Conservation (phyloP, 306 rosid species). For the Dryas octopetala region DNA sequence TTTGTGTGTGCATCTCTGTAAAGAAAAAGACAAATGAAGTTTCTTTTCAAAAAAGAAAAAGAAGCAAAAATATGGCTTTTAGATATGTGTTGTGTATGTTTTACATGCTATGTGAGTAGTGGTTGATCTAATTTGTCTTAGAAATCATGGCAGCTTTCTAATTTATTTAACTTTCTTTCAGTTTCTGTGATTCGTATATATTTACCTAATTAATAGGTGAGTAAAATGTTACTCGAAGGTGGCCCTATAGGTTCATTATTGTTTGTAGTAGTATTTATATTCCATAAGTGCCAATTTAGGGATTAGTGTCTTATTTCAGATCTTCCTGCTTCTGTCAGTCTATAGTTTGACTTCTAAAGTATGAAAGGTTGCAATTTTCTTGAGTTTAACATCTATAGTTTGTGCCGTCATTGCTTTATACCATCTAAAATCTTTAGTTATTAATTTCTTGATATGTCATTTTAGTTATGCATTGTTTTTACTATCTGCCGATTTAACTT, state of each 20-base stretch:
- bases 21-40: background rate
- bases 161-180: background rate
- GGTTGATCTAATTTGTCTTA: background rate
- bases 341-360: background rate
- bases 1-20: background rate
- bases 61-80: background rate
- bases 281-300: background rate
- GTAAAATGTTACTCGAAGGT: background rate
- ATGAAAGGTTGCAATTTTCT: background rate
- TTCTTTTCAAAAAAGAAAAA: slow-evolving; percentile 1
- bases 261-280: background rate
- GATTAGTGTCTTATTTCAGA: background rate
- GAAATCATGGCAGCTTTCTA: background rate
- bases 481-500: background rate
- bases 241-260: background rate
- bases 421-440: background rate
- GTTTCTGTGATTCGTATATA: background rate
- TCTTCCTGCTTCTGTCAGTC: background rate
- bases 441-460: background rate
- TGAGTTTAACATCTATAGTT: background rate
- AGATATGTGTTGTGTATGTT: background rate
- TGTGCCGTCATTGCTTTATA: background rate
- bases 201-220: background rate
- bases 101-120: background rate
- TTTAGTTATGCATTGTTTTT: background rate